Evolutionary conservation across 768 basidiomycete genomes (phyloP).

Genomic region (Suillus occidentalis): DNA sequence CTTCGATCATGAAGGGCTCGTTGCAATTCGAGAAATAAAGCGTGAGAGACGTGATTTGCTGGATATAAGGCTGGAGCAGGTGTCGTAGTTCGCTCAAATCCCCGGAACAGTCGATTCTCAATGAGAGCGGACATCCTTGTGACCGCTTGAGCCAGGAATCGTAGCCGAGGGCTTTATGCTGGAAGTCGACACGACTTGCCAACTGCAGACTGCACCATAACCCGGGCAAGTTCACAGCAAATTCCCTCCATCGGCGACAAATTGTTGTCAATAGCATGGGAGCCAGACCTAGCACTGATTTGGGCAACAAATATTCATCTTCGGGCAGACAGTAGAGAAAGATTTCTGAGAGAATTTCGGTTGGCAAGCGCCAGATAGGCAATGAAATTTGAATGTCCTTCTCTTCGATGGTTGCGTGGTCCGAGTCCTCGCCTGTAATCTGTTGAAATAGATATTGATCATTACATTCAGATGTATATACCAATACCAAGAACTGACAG

Average conservation of each 20-base stretch:
- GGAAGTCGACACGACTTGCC: not conserved
- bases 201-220: conserved; percentile 47
- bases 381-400: not conserved
- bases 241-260: conserved; percentile 41
- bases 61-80: conserved; percentile 20
- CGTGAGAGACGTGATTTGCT: conserved; percentile 8
- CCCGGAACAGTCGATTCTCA: not conserved
- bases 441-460: too few relatives aligned
- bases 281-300: conserved; percentile 21
- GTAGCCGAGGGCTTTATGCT: conserved; percentile 3
- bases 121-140: not conserved
- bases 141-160: not conserved
- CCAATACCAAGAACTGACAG: too few relatives aligned
- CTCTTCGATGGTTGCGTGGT: too few relatives aligned
- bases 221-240: conserved; percentile 39
- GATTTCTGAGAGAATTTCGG: not conserved
- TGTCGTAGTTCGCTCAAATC: not conserved
- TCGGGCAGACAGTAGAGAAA: not conserved
- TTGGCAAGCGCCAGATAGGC: not conserved
- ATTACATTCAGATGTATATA: too few relatives aligned
- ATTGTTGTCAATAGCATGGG: conserved; percentile 43
- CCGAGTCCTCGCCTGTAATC: too few relatives aligned
- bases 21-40: not conserved
- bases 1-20: not conserved
- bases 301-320: conserved; percentile 26